phyloP scores from a whole-genome alignment of 148 eudicot species.

The Silene conica region DNA sequence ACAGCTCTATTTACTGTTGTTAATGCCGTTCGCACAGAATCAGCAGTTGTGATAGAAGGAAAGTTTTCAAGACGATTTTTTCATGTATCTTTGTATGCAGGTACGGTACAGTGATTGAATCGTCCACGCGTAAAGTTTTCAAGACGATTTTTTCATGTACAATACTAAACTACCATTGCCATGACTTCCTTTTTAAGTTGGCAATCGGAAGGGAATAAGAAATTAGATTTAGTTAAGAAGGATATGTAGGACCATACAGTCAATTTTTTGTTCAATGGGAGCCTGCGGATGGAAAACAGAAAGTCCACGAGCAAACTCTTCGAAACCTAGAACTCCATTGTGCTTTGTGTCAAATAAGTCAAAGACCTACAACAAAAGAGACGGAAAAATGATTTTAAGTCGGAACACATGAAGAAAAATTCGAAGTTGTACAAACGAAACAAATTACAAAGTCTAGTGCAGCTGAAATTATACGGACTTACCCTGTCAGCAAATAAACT shows the following conservation, averaged over 20 bases:
- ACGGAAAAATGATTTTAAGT: no score
- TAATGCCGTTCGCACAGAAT: background rate
- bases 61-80: no score
- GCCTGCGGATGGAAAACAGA: constrained; percentile 97
- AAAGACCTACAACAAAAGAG: constrained; percentile 53
- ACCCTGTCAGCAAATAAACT: constrained; percentile 99
- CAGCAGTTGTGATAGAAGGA: no score
- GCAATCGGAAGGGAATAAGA: no score
- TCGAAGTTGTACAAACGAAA: background rate
- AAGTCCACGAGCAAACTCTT: constrained; percentile 96
- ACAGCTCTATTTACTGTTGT: background rate
- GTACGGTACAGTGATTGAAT: no score
- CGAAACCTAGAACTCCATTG: constrained; percentile 83
- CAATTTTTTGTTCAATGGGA: constrained; percentile 84
- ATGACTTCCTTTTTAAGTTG: background rate
- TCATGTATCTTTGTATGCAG: no score
- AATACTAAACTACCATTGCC: background rate
- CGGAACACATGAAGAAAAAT: background rate
- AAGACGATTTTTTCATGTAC: no score
- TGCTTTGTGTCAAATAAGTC: constrained; percentile 98
- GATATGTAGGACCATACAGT: constrained; percentile 47
- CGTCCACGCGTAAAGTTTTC: no score
- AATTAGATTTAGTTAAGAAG: background rate
- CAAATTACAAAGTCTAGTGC: background rate
- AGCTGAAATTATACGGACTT: constrained; percentile 8